Conservation (phyloP, 2,329 filamentous ascomycete species). For the Penicillium vulpinum region DNA sequence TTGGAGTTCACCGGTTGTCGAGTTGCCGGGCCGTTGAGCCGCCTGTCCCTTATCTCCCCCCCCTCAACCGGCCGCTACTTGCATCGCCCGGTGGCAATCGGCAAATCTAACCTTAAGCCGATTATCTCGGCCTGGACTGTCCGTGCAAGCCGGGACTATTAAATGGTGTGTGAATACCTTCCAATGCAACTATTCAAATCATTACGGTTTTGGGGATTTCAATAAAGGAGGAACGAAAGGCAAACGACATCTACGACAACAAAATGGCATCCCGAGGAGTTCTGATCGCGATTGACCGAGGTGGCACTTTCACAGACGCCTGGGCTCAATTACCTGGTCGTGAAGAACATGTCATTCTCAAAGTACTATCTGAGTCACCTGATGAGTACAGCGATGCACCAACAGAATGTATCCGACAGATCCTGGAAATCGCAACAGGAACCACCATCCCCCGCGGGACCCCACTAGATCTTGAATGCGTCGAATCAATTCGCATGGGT, state of each 20-base stretch:
- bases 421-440: conserved; percentile 49
- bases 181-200: not conserved
- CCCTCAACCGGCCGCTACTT: not conserved
- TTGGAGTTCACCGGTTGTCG: no score
- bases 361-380: conserved; percentile 33
- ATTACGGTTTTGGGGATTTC: not conserved
- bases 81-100: not conserved
- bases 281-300: conserved; percentile 17
- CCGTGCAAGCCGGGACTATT: not conserved
- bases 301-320: conserved; percentile 35
- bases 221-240: not conserved
- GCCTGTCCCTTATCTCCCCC: not conserved
- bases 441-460: no score
- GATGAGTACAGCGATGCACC: conserved; percentile 50
- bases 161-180: not conserved
- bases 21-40: not conserved
- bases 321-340: conserved; percentile 25
- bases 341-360: conserved; percentile 28
- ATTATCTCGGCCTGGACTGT: not conserved
- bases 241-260: not conserved
- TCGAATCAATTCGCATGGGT: conserved; percentile 71
- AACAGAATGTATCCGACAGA: conserved; percentile 80
- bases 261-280: not conserved
- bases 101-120: not conserved
- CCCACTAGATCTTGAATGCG: no score